A percentile compares a stretch with the other conserved stretches of the same genome.
Conservation (phyloP, 2,329 filamentous ascomycete species). For the Xylaria sp. region DNA sequence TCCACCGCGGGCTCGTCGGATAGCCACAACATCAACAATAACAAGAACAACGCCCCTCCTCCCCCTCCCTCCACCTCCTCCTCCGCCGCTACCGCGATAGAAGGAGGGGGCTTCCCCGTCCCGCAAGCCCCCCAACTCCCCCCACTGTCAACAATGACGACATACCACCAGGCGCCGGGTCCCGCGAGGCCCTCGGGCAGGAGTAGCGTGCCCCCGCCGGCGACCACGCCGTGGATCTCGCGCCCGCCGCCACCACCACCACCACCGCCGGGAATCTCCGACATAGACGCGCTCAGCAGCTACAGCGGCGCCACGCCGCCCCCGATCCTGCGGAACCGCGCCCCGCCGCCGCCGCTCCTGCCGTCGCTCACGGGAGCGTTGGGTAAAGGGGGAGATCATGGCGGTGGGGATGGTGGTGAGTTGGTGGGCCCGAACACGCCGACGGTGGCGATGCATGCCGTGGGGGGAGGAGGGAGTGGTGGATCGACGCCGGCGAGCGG, state of each 20-base stretch:
- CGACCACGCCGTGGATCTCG: slow-evolving; percentile 35
- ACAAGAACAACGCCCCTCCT: no score
- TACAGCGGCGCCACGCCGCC: slow-evolving; percentile 61
- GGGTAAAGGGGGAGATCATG: background rate
- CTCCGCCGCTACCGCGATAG: slow-evolving; percentile 18
- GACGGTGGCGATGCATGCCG: slow-evolving; percentile 11
- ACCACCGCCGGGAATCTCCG: no score
- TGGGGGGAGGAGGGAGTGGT: slow-evolving; percentile 7
- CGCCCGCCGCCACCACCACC: no score
- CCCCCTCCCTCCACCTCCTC: no score
- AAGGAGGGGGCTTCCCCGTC: slow-evolving; percentile 24
- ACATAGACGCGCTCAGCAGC: no score
- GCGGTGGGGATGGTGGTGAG: slow-evolving; percentile 3
- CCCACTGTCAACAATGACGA: slow-evolving; percentile 9
- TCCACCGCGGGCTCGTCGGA: no score
- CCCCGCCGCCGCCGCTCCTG: slow-evolving; percentile 13
- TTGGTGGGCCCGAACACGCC: slow-evolving; percentile 14
- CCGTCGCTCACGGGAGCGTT: background rate
- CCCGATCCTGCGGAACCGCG: slow-evolving; percentile 54
- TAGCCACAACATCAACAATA: slow-evolving; percentile 29
- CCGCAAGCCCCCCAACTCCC: slow-evolving; percentile 25
- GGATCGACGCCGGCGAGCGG: slow-evolving; percentile 7
- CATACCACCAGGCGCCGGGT: slow-evolving; percentile 11
- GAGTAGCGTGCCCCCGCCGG: slow-evolving; percentile 36
- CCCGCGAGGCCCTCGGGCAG: slow-evolving; percentile 23